Base-by-base conservation (phyloP, 2,329 filamentous ascomycete species). In the Pestalotiopsis sp. region DNA sequence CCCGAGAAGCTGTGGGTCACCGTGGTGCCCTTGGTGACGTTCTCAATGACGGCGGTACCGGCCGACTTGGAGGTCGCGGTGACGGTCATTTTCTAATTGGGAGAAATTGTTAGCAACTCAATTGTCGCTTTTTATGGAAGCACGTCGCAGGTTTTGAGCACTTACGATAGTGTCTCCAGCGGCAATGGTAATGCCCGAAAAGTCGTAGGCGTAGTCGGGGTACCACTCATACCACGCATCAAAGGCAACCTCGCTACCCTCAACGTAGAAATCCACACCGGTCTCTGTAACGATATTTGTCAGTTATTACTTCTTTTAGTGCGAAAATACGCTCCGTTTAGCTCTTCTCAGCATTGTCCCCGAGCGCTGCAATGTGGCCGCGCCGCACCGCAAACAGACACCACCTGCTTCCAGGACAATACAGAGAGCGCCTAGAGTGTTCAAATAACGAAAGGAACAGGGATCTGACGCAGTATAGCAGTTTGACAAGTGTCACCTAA, bases 171-270 rank as follows among this genome's bases (percentile, higher is more conserved):
- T 68, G 66, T 78, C 75, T 3, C 76, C 76, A 3, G 72, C 75
- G 1, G 4, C 62, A 65, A 88, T 77, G 2, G 74, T 66, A 69
- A 89, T 79, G 67, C 79, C 79, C 68, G 72, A 76, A 76, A 89
- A 89, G 73, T 86, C 83, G 72, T 86, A 83, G 31, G 86, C 83
- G 72, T 84, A 84, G 73, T 88, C 84, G 1, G 87, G 87, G 72
- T 85, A 88, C 87, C 87, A 90, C 76, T 90, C 87, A 73, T 67
- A 67, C 66, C 88, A 90, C 20, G 87, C 85, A 68, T 86, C 83
- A 73, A 84, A 90, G 6, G 75, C 80, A 3, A 83, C 80, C 0
- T 74, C 70, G 23, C 76, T 77, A n/a, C 80, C 78, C n/a, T 82
- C 73, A 57, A 85, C 78, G 65, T 83, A 84, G 75, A 87, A 87